Percentiles rank a stretch among this genome's conserved stretches.
Evolutionary conservation across 495 filamentous ascomycete genomes (phyloP).

Genomic region (Aspergillus homomorphus): DNA sequence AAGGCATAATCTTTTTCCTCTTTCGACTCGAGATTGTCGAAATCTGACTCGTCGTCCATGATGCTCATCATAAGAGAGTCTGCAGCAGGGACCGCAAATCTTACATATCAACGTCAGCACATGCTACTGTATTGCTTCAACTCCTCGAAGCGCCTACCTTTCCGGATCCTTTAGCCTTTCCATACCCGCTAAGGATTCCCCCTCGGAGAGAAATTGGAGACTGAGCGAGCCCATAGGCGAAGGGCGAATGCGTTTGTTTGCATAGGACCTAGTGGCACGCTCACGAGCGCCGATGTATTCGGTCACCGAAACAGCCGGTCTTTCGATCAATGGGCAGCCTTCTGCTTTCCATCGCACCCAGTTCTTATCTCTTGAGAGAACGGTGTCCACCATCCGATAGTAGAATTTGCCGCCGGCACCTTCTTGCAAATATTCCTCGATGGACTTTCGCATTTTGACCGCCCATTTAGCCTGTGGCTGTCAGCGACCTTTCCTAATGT

Average conservation of each 20-base stretch:
- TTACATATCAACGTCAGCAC: slow-evolving; percentile 21
- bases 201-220: slow-evolving; percentile 72
- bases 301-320: slow-evolving; percentile 60
- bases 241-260: slow-evolving; percentile 61
- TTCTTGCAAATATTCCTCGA: slow-evolving; percentile 75
- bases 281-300: slow-evolving; percentile 65
- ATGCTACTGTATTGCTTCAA: background rate
- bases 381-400: slow-evolving; percentile 92
- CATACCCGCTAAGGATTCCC: slow-evolving; percentile 47
- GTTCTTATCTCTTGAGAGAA: slow-evolving; percentile 91
- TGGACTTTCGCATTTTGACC: slow-evolving; percentile 62
- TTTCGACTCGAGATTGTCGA: slow-evolving; percentile 71
- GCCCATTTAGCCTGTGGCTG: slow-evolving; percentile 67
- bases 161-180: slow-evolving; percentile 57
- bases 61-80: slow-evolving; percentile 62
- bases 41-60: slow-evolving; percentile 69
- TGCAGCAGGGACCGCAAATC: slow-evolving; percentile 49
- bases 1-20: slow-evolving; percentile 64
- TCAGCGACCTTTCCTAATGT: slow-evolving; percentile 26
- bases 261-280: slow-evolving; percentile 59
- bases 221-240: slow-evolving; percentile 69
- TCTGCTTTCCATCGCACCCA: slow-evolving; percentile 99
- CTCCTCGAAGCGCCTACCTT: slow-evolving; percentile 37
- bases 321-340: slow-evolving; percentile 80
- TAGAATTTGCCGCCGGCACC: slow-evolving; percentile 77